Evolutionary conservation across 768 basidiomycete genomes (phyloP).

Genomic region (Rubroboletus pulcherrimus): DNA sequence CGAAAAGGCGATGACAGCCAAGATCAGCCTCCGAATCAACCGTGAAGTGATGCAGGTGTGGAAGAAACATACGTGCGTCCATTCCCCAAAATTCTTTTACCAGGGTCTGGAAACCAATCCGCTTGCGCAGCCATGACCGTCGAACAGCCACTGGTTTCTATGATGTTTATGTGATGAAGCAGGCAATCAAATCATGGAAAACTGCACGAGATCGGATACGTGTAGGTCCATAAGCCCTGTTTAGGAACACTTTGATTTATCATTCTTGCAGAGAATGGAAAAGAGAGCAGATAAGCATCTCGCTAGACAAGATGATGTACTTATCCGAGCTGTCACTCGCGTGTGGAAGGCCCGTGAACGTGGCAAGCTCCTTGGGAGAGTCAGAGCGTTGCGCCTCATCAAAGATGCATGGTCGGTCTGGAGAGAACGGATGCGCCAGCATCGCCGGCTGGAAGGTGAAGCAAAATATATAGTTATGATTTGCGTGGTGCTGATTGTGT

Average conservation of each 20-base stretch:
- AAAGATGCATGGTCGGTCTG: conserved; percentile 49
- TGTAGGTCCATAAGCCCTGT: conserved; percentile 34
- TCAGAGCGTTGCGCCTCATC: conserved; percentile 43
- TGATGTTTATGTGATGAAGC: conserved; percentile 42
- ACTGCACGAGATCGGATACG: conserved; percentile 44
- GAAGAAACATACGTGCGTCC: conserved; percentile 53
- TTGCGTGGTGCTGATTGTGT: conserved; percentile 10
- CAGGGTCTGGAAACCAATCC: conserved; percentile 3
- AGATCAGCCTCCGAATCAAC: conserved; percentile 47
- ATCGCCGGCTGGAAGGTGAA: conserved; percentile 46
- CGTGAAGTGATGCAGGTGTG: conserved; percentile 49
- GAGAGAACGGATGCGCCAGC: conserved; percentile 41
- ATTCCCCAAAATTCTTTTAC: neutral
- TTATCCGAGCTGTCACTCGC: conserved; percentile 54
- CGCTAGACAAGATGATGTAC: conserved; percentile 52
- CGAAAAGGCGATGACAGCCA: conserved; percentile 43
- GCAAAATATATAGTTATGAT: neutral
- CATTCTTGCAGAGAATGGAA: conserved; percentile 47
- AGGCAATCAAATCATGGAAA: conserved; percentile 54
- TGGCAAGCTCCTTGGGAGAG: conserved; percentile 53
- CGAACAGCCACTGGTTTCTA: conserved; percentile 43
- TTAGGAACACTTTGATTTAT: conserved; percentile 9
- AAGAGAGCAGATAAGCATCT: conserved; percentile 54
- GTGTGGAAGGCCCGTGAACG: conserved; percentile 71
- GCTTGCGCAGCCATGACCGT: conserved; percentile 38